Conservation (phyloP, 305 asterid genomes). For the Euphrasia arctica region DNA sequence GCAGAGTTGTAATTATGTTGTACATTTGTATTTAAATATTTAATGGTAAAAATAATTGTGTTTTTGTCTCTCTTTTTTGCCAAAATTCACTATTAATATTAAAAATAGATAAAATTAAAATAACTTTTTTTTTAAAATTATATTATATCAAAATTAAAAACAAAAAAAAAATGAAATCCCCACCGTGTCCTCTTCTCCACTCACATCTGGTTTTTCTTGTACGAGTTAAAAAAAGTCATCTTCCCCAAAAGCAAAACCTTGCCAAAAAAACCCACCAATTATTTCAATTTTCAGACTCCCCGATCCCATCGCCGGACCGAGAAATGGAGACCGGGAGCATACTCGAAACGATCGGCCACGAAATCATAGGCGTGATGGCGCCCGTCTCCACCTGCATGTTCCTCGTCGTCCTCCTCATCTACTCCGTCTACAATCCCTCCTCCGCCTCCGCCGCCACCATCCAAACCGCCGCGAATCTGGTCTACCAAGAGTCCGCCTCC, state of each 20-base stretch:
- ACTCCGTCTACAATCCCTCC: slow-evolving; percentile 59
- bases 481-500: slow-evolving; percentile 73
- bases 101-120: no score
- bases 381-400: slow-evolving; percentile 96
- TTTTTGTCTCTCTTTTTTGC: no score
- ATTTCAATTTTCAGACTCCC: not conserved
- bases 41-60: no score
- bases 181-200: not conserved
- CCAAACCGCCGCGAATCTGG: slow-evolving; percentile 83
- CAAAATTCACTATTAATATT: no score
- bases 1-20: no score
- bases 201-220: not conserved
- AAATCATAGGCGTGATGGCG: slow-evolving; percentile 83
- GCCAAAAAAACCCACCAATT: not conserved
- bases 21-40: no score
- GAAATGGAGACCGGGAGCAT: slow-evolving; percentile 69
- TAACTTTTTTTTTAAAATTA: no score
- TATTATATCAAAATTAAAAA: no score
- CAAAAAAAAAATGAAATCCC: no score
- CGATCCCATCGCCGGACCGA: slow-evolving; percentile 26
- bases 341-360: slow-evolving; percentile 68
- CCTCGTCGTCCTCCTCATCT: slow-evolving; percentile 84
- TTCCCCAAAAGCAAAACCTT: not conserved
- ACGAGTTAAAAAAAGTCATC: not conserved
- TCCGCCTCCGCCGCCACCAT: slow-evolving; percentile 38